Evolutionary conservation across 352 stramenopile genomes (phyloP).

Genomic region (Blastocystis hominis): DNA sequence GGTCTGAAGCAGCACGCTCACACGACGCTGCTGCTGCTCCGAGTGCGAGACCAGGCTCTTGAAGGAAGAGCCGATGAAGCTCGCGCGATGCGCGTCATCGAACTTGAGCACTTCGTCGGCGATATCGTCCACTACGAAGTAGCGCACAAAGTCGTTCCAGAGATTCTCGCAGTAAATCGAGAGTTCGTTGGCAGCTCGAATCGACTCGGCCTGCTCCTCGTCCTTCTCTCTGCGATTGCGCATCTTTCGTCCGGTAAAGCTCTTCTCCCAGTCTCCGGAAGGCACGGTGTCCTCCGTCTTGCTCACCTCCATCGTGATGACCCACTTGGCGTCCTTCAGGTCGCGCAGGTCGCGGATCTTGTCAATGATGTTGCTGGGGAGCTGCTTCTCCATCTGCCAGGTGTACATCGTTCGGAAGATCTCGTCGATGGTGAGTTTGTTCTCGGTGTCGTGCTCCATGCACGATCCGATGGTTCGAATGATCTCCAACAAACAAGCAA

Average conservation of each 20-base stretch:
- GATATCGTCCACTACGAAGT: constrained; percentile 29
- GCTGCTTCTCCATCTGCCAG: constrained; percentile 8
- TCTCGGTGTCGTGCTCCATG: constrained; percentile 8
- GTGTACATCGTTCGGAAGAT: constrained; percentile 13
- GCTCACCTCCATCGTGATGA: constrained; percentile 11
- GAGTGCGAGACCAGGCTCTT: neutral
- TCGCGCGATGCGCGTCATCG: constrained; percentile 3
- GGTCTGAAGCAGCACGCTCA: neutral
- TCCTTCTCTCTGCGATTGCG: neutral
- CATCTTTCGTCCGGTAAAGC: neutral
- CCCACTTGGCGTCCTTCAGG: constrained; percentile 47
- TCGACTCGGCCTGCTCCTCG: neutral
- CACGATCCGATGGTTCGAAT: constrained; percentile 18
- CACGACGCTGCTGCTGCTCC: constrained; percentile 26
- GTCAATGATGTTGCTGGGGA: neutral
- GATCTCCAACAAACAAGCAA: neutral
- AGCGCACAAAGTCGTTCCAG: constrained; percentile 21
- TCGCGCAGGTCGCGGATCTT: neutral
- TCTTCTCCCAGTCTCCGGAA: constrained; percentile 11
- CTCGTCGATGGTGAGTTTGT: constrained; percentile 47
- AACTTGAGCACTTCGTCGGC: constrained; percentile 18
- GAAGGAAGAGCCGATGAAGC: neutral
- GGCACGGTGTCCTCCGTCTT: constrained; percentile 11
- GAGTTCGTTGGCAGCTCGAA: neutral
- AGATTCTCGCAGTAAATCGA: constrained; percentile 20